Conservation (phyloP, 208 protist genomes). For the Strigomonas culicis region DNA sequence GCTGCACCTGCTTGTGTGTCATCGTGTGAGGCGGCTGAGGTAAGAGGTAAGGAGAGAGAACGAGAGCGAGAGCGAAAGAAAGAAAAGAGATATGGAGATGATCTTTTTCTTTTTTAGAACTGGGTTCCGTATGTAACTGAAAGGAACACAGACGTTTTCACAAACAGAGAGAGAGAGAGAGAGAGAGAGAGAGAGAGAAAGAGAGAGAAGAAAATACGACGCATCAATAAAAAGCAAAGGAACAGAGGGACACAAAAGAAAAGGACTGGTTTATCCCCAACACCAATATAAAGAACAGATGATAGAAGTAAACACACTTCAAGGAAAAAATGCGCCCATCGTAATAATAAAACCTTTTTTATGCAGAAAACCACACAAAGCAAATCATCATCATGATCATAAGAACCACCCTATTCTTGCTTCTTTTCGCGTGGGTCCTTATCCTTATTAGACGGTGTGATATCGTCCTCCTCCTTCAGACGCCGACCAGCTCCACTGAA, state of each 20-base stretch:
- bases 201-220: constrained; percentile 3
- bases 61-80: not conserved
- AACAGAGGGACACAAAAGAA: not conserved
- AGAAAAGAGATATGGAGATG: constrained; percentile 9
- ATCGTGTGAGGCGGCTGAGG: not conserved
- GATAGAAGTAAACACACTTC: not conserved
- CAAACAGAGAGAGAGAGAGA: not conserved
- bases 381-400: not conserved
- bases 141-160: not conserved
- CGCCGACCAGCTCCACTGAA: constrained; percentile 4
- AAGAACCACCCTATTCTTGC: not conserved
- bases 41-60: constrained; percentile 11
- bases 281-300: not conserved
- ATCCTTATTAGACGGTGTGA: not conserved
- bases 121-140: not conserved
- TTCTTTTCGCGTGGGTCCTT: not conserved
- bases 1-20: not conserved
- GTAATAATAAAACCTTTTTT: not conserved
- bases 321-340: not conserved
- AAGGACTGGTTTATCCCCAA: not conserved
- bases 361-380: not conserved
- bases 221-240: constrained; percentile 10
- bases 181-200: constrained; percentile 5
- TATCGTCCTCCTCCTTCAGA: not conserved
- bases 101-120: not conserved